Base-by-base conservation (phyloP, 352 stramenopile species). In the Pythium utonaiense region DNA sequence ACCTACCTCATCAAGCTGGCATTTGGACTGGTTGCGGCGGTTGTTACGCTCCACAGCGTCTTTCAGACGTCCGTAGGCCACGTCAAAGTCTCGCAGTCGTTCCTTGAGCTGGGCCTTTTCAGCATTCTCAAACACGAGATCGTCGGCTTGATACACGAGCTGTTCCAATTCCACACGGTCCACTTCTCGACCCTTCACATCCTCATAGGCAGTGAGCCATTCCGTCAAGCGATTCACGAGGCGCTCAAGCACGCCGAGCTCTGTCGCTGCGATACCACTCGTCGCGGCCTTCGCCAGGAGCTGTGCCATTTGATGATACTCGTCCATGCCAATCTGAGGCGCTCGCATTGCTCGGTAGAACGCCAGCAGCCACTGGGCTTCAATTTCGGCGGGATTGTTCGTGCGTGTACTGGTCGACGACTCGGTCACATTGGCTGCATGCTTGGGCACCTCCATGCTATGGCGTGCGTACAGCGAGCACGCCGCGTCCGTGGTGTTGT, bases 391-490 rank as follows among this genome's bases (percentile, higher is more conserved):
- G 4, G 62, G 54, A 31, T 68, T 68, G 34, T 74, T 61, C 19
- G 40, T 44, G n/a, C 65, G 33, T n/a, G 65, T 66, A 6, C n/a
- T 45, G 25, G 55, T 38, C 1, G 31, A 22, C 16, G 44, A 47
- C 27, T 64, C 66, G 13, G 24, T 50, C 16, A 21, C 30, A 28
- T 34, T 56, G 12, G 38, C 25, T 24, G 57, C 66, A 17, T 72
- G 61, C 24, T 71, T 73, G 3, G 79, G 79, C 21, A 91, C 54
- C 54, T 93, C 80, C 42, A 93, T 90, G 51, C 79, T 92, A 57
- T 94, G 86, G 16, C 70, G 65, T n/a, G 86, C 84, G 49, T 93
- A 93, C 61, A 96, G 54, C 8, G 81, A 81, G 62, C 84, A 94
- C 19, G 86, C 83, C 0, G 86, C 86, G 52, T 93, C 82, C 19